Evolutionary conservation across 1,139 yeast species (phyloP), one percentile per base, ranked within the genome.

Genomic region (Cylindricascospora bacillispora): DNA sequence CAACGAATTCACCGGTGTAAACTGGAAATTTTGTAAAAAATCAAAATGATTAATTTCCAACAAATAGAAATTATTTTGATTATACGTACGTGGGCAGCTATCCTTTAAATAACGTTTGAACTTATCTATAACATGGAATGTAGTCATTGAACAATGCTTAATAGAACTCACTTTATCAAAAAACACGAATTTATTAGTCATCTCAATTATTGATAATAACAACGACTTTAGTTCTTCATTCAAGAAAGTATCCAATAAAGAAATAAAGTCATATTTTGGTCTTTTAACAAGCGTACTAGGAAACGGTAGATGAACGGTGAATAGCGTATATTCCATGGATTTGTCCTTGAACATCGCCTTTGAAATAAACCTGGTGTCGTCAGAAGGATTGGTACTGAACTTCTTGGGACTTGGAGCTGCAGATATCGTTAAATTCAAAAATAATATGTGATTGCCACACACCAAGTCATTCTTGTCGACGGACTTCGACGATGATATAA

Each of bases 271-370:
- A 44, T 72, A 76, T 30, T 68, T 70, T 11, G 70, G 63, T 32
- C 92, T 63, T 45, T 73, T 76, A 35, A 79, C 59, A 28, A 79
- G 58, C 0, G 89, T 79, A 22, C 81, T 70, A 2, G 92, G 92
- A 15, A 79, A 18, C 9, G 21, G 21, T 18, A 18, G 9, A 18
- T 18, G 21, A 7, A 10, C 21, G 10, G 10, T 10, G 21, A 7
- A 18, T 18, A 18, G 7, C 10, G 21, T 18, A 10, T 10, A 18
- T 7, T 10, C 21, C 10, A n/a, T n/a, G n/a, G n/a, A n/a, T n/a
- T n/a, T n/a, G n/a, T n/a, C n/a, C n/a, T n/a, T n/a, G n/a, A n/a
- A n/a, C n/a, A n/a, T n/a, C n/a, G n/a, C n/a, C n/a, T n/a, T n/a
- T n/a, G n/a, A n/a, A n/a, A n/a, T n/a, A n/a, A n/a, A n/a, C n/a